These are phyloP conservation scores for Paraurostyla sp. DNA, from an alignment of 73 alveolate species.

Conservation along the genomic window DNA sequence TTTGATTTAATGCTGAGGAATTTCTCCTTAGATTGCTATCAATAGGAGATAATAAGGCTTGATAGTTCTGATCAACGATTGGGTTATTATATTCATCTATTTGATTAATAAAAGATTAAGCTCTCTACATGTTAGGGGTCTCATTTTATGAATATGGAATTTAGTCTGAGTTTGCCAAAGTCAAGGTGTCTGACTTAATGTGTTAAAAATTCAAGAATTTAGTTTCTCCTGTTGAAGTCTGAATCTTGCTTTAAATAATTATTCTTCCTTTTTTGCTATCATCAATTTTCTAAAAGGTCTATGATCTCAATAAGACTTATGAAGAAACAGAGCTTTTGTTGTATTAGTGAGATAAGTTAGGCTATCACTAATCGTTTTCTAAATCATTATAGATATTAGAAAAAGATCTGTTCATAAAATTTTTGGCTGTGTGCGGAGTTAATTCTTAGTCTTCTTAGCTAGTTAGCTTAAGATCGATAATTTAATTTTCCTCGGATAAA, in stretches of 20 bases:
- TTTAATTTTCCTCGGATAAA: neutral
- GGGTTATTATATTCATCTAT: too few species aligned
- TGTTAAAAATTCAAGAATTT: neutral
- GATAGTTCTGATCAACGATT: too few species aligned
- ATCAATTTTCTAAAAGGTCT: neutral
- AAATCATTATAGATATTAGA: slow-evolving; percentile 3
- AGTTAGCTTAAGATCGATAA: too few species aligned
- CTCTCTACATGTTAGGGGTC: neutral
- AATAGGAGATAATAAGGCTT: too few species aligned
- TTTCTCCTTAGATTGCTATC: too few species aligned
- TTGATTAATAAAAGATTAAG: too few species aligned
- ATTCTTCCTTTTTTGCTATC: slow-evolving; percentile 13
- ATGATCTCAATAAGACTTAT: neutral
- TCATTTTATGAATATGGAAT: neutral
- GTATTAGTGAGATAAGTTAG: neutral
- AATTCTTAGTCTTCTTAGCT: too few species aligned
- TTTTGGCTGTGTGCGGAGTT: too few species aligned
- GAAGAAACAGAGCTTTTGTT: slow-evolving; percentile 1
- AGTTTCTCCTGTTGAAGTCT: slow-evolving; percentile 18
- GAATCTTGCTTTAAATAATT: slow-evolving; percentile 15
- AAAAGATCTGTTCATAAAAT: neutral
- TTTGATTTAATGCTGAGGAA: too few species aligned
- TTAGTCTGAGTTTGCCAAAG: neutral
- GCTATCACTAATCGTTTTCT: neutral
- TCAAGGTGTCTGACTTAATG: neutral